Base-by-base conservation (phyloP, 495 filamentous ascomycete species). In the Aspergillus nanangensis region DNA sequence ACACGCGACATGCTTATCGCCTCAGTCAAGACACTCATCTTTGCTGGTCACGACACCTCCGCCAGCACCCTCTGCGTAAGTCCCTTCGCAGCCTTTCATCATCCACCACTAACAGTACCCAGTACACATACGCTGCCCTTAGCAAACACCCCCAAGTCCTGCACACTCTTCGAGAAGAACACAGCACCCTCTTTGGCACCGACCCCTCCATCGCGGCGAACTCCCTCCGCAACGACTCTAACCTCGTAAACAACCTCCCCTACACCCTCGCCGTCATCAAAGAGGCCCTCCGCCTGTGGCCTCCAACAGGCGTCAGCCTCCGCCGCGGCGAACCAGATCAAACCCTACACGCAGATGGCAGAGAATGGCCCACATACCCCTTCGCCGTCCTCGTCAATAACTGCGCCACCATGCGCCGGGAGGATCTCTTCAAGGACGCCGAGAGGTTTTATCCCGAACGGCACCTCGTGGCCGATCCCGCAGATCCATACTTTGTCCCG, bases 71-170 rank as follows among this genome's bases (percentile, higher is more conserved):
- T 71, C 14, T 40, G 45, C 37, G n/a, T n/a, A n/a, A n/a, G n/a
- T 64, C 61, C 40, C 44, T 52, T 4, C 70, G 70, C 38, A 67
- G 78, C 51, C 61, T 77, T 23, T n/a, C n/a, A n/a, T n/a, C n/a
- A n/a, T n/a, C n/a, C n/a, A n/a, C n/a, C n/a, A n/a, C n/a, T n/a
- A n/a, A n/a, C n/a, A n/a, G n/a, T n/a, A n/a, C n/a, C n/a, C n/a
- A n/a, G n/a, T n/a, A n/a, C n/a, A n/a, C n/a, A n/a, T n/a, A n/a
- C n/a, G n/a, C n/a, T n/a, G n/a, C n/a, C n/a, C 67, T 83, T 4
- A 63, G 64, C 0, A 53, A 65, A 10, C 51, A 76, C 19, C 78
- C 76, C 0, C 40, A 54, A 1, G 60, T 62, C 8, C 58, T 76
- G 2, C 27, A 52, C 24, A 57, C 56, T 0, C 32, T 81, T 0